phyloP scores from a whole-genome alignment of 768 basidiomycete genomes.

The Leccinum subgranulosum region DNA sequence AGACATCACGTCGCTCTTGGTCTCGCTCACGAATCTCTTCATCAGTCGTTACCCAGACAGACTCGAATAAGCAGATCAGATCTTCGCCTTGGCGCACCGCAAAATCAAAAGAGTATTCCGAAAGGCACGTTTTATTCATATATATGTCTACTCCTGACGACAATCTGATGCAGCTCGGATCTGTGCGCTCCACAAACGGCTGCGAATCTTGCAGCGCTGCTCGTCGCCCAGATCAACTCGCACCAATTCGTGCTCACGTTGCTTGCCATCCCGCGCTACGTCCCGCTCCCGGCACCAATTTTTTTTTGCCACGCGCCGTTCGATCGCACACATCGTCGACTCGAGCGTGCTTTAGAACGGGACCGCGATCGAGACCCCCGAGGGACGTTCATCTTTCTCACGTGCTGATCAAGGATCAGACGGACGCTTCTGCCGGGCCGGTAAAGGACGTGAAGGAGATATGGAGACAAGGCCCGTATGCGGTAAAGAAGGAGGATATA shows the following conservation, averaged over 20 bases:
- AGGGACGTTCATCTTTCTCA: conserved; percentile 94
- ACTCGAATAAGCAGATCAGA: conserved; percentile 97
- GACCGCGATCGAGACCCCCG: conserved; percentile 88
- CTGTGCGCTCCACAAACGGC: conserved; percentile 90
- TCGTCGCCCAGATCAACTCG: conserved; percentile 92
- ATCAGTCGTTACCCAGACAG: conserved; percentile 97
- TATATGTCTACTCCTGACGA: conserved; percentile 32
- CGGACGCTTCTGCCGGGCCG: conserved; percentile 41
- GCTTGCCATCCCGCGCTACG: conserved; percentile 89
- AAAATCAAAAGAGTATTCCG: conserved; percentile 83
- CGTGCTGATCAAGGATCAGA: conserved; percentile 87
- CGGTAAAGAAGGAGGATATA: conserved; percentile 80
- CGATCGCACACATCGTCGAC: conserved; percentile 92
- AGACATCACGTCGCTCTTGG: conserved; percentile 93
- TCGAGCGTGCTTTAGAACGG: conserved; percentile 96
- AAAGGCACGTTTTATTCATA: conserved; percentile 49
- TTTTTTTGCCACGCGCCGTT: conserved; percentile 86
- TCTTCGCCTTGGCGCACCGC: conserved; percentile 77
- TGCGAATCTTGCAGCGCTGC: conserved; percentile 83
- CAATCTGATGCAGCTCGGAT: conserved; percentile 58
- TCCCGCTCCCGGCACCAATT: conserved; percentile 63
- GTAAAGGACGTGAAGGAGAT: conserved; percentile 3
- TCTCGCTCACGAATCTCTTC: conserved; percentile 42
- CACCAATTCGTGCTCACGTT: conserved; percentile 96
- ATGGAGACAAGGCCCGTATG: conserved; percentile 58